Evolutionary conservation across 805 yeast species (phyloP).

Genomic region (Nakazawaea siamensis): DNA sequence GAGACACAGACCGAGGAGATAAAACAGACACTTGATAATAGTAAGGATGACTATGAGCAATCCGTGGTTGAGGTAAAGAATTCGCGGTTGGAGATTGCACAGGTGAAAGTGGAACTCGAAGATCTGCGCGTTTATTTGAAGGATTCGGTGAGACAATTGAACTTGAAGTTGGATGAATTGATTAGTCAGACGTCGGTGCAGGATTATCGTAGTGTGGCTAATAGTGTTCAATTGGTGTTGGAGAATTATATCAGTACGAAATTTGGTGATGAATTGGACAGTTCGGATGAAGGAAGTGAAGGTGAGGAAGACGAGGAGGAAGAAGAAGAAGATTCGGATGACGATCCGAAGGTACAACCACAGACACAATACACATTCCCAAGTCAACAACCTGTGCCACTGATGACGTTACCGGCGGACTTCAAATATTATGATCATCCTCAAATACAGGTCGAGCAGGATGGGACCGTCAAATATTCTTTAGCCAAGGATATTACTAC

Average conservation of each 20-base stretch:
- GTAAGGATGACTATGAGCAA: conserved; percentile 3
- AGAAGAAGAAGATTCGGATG: background rate
- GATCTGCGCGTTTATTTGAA: background rate
- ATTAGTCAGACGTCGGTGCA: background rate
- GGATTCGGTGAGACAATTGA: background rate
- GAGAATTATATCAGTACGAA: conserved; percentile 7
- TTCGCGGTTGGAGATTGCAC: conserved; percentile 1
- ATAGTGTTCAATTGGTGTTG: conserved; percentile 8
- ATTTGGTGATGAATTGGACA: background rate
- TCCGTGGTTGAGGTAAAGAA: conserved; percentile 5
- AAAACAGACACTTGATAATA: background rate
- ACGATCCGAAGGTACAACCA: no score
- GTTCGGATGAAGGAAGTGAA: background rate
- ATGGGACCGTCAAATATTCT: conserved; percentile 12
- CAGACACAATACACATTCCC: background rate
- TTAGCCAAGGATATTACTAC: conserved; percentile 22
- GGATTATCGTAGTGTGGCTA: background rate
- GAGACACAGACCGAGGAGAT: conserved; percentile 1
- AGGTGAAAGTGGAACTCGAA: conserved; percentile 2
- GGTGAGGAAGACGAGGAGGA: background rate
- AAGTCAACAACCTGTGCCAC: no score
- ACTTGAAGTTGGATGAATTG: conserved; percentile 3
- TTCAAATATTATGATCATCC: conserved; percentile 6
- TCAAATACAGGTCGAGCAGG: conserved; percentile 2
- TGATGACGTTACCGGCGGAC: no score